These are phyloP conservation scores for Salix caprea DNA, from an alignment of 345 rosid species.

Conservation along the genomic window DNA sequence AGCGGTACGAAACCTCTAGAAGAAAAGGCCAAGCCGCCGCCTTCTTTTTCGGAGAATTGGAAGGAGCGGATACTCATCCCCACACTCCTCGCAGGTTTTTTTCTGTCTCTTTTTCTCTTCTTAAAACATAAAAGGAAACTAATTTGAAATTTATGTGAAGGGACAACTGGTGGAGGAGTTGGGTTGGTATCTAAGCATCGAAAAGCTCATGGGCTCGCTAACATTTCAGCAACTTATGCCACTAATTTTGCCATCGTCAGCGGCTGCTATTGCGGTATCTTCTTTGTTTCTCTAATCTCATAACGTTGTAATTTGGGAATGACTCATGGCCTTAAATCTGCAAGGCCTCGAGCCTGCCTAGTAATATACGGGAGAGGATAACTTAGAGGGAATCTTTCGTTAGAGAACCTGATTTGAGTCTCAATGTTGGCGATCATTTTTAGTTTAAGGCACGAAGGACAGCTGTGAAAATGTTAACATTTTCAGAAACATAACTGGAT, in stretches of 20 bases:
- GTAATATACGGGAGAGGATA: neutral
- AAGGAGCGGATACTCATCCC: slow-evolving; percentile 55
- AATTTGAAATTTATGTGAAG: slow-evolving; percentile 23
- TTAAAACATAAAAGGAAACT: neutral
- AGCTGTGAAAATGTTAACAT: neutral
- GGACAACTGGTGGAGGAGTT: slow-evolving; percentile 61
- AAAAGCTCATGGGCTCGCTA: slow-evolving; percentile 52
- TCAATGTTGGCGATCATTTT: neutral
- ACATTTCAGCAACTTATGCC: slow-evolving; percentile 57
- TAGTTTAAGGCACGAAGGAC: neutral
- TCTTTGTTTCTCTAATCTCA: neutral
- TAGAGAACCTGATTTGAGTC: neutral
- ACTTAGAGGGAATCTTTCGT: neutral
- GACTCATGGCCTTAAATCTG: neutral
- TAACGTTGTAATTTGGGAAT: no score
- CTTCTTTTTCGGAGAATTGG: slow-evolving; percentile 44
- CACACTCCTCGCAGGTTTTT: slow-evolving; percentile 58
- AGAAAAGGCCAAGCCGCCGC: slow-evolving; percentile 21
- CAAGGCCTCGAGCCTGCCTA: neutral
- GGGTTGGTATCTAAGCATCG: slow-evolving; percentile 65
- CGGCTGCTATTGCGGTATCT: slow-evolving; percentile 73
- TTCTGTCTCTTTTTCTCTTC: neutral
- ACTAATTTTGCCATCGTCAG: slow-evolving; percentile 64
- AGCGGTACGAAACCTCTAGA: slow-evolving; percentile 19
- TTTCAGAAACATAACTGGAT: neutral